These are phyloP conservation scores for Viola pubescens DNA, from an alignment of 441 rosid genomes.

Conservation along the genomic window DNA sequence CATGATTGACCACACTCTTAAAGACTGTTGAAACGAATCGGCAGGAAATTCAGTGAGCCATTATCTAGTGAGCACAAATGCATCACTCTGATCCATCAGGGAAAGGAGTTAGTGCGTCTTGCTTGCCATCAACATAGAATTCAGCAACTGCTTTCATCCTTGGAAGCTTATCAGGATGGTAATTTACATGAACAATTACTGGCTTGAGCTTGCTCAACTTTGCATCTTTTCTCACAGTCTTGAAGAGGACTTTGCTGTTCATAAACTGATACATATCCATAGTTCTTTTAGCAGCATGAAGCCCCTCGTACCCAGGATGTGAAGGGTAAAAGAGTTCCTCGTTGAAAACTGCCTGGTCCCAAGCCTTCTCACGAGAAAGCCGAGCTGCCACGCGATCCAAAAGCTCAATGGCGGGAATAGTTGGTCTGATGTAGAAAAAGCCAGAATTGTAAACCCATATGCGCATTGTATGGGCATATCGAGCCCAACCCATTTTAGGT, in stretches of 20 bases:
- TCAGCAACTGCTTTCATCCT: slow-evolving; percentile 81
- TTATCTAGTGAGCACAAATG: neutral
- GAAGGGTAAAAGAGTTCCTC: slow-evolving; percentile 90
- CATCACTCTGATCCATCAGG: slow-evolving; percentile 79
- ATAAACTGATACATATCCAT: slow-evolving; percentile 81
- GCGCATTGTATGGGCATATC: slow-evolving; percentile 92
- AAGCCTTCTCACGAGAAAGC: slow-evolving; percentile 43
- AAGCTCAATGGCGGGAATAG: slow-evolving; percentile 76
- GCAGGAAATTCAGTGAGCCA: neutral
- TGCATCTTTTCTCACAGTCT: slow-evolving; percentile 64
- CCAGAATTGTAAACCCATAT: slow-evolving; percentile 97
- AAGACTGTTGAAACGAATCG: neutral
- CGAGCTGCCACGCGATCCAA: slow-evolving; percentile 86
- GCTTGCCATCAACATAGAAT: slow-evolving; percentile 68
- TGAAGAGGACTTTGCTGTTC: slow-evolving; percentile 94
- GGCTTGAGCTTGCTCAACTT: slow-evolving; percentile 67
- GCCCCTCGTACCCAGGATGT: slow-evolving; percentile 63
- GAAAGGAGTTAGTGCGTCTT: slow-evolving; percentile 65
- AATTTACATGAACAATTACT: slow-evolving; percentile 73
- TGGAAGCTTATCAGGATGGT: slow-evolving; percentile 88
- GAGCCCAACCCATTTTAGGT: slow-evolving; percentile 93
- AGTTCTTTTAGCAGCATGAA: slow-evolving; percentile 80
- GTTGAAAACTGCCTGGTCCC: slow-evolving; percentile 95
- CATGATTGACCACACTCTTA: slow-evolving; percentile 5
- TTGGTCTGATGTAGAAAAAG: slow-evolving; percentile 77